Base-by-base conservation (phyloP, 805 yeast genomes). In the Kazachstania bromeliacearum region DNA sequence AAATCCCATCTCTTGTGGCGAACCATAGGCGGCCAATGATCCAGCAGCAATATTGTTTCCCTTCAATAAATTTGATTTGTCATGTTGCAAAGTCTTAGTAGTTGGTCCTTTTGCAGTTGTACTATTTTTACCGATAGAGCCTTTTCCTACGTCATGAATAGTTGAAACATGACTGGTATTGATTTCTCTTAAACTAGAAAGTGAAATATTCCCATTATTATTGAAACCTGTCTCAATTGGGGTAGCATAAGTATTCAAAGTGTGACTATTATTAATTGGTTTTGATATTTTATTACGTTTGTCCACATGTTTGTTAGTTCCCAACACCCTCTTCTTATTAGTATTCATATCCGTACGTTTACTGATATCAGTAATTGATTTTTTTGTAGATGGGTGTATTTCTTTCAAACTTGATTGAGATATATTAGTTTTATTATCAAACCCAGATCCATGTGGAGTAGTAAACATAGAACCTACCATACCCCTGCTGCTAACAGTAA, bases 151-250 rank as follows among this genome's bases (percentile, higher is more conserved):
- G 20, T 26, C 31, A 12, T 26, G 18, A 12, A 33, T 26, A 5
- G 18, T 33, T 12, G 22, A 20, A 5, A 13, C 25, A 26, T 14
- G n/a, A 14, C 26, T 33, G 31, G 28, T 18, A 23, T 20, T 12
- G 10, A 33, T 33, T 33, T 33, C 35, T 33, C 25, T 33, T 12
- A 18, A 14, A 14, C 35, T 33, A 2, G 35, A 33, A 9, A 33
- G 19, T 19, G 35, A 33, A 4, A 29, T 7, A 16, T 14, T 16
- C 18, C 14, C n/a, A 15, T 15, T 21, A n/a, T 23, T 28, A 15
- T 24, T 19, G 7, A 16, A 21, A 8, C 34, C 35, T 14, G 25
- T 14, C 10, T 36, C 39, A 22, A 17, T 15, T n/a, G 30, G 28
- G 5, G 31, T 19, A 12, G 24, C 12, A 14, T 9, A 30, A 22